Evolutionary conservation across 2,329 filamentous ascomycete species (phyloP).

Genomic region (Penicillium frequentans): DNA sequence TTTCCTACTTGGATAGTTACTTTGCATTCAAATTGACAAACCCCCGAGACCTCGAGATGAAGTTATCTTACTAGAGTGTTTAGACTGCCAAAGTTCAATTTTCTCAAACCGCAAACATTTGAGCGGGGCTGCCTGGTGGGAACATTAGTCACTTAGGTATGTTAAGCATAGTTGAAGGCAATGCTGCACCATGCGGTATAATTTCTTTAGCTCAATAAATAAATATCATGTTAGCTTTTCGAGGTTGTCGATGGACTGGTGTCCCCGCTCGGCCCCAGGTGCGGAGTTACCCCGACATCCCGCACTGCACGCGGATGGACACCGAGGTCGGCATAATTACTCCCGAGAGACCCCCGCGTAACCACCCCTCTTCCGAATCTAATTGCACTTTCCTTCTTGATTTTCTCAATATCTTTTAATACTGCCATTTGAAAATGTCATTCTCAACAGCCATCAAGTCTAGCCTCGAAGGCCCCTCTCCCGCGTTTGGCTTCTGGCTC

Average conservation of each 20-base stretch:
- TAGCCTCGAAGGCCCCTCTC: conserved; percentile 11
- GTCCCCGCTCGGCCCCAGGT: no score
- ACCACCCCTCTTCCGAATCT: not conserved
- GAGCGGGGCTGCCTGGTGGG: no score
- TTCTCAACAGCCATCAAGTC: conserved; percentile 16
- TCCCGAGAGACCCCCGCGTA: not conserved
- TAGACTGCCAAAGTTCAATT: not conserved
- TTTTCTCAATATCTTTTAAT: not conserved
- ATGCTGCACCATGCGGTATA: no score
- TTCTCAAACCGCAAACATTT: not conserved
- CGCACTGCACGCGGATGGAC: not conserved
- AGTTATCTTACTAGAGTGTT: no score
- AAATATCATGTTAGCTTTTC: no score
- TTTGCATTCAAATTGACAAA: no score
- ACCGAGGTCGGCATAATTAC: conserved; percentile 1
- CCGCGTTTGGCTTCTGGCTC: conserved; percentile 35
- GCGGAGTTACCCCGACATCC: conserved; percentile 4
- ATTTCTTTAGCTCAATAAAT: no score
- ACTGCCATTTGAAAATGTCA: conserved; percentile 7
- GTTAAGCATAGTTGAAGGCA: no score
- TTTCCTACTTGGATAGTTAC: no score
- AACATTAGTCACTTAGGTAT: no score
- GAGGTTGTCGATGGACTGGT: no score
- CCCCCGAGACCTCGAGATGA: no score
- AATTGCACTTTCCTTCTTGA: not conserved